Base-by-base conservation (phyloP, 805 yeast species). In the Pichia cephalocereana region DNA sequence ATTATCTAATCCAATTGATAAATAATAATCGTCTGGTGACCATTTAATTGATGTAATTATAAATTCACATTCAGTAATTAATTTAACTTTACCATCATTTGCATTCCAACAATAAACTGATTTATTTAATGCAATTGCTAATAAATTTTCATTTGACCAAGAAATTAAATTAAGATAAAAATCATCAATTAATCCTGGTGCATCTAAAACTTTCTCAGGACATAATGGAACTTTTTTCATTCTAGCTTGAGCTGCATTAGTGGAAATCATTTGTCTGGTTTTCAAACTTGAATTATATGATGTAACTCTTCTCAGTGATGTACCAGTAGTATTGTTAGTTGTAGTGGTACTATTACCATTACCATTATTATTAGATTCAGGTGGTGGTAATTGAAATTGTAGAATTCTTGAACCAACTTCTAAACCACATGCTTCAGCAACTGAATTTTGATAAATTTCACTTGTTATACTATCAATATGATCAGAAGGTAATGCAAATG, bases 21-120 rank as follows among this genome's bases (percentile, higher is more conserved):
- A 70, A 60, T 88, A 88, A 17, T 83, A 79, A 2, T 96, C 93
- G 63, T 90, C 97, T 36, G 83, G 85, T 6, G 96, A 84, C 98
- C 98, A 93, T 54, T 80, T 75, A 6, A 93, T 73, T 17, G 96
- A 83, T 1, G 90, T 71, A 7, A 86, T 82, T 41, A 71, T 57
- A 9, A 72, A 67, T 46, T 76, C 77, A 50, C 76, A 73, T 54
- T 83, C 90, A 2, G 69, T 62, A 27, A 88, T 71, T 32, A 80
- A 66, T 2, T 83, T 79, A 2, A 89, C 97, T 1, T 79, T 70
- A 0, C 96, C 96, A 0, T 85, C 72, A 6, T 76, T 71, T 2
- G 96, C 97, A 65, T 90, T 86, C 97, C 98, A 93, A 28, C 89
- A 80, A 61, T 91, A 93, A 14, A 93, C 85, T 4, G 84, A 73